Percentiles rank a stretch among this genome's conserved stretches.
Conservation (phyloP, 2,329 filamentous ascomycete genomes). For the Penicillium italicum region DNA sequence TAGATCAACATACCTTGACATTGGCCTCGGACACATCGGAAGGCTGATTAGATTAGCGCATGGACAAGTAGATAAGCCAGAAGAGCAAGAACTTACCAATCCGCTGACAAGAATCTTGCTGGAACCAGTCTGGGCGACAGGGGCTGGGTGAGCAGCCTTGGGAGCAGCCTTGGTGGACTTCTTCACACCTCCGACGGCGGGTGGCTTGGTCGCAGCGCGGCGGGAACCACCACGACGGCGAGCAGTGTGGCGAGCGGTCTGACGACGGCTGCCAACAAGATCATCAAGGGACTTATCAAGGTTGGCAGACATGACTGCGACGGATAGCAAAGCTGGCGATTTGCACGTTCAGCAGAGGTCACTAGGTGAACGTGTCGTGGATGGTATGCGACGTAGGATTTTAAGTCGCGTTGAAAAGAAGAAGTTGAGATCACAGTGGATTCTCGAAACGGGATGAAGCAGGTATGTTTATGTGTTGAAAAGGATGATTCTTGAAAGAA, state of each 20-base stretch:
- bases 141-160: conserved; percentile 61
- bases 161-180: conserved; percentile 57
- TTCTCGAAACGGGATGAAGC: neutral
- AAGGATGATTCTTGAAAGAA: conserved; percentile 1
- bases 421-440: neutral
- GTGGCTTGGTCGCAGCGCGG: conserved; percentile 51
- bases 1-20: conserved; percentile 99
- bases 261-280: conserved; percentile 76
- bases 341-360: conserved; percentile 9
- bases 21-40: conserved; percentile 93
- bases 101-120: conserved; percentile 99
- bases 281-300: conserved; percentile 96
- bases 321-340: conserved; percentile 15
- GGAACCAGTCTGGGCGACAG: conserved; percentile 61
- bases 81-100: conserved; percentile 65
- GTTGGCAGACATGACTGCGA: conserved; percentile 76
- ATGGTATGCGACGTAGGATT: neutral
- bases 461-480: neutral
- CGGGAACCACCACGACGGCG: conserved; percentile 44
- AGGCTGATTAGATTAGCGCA: conserved; percentile 64
- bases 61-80: neutral
- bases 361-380: conserved; percentile 1
- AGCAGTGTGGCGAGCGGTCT: conserved; percentile 45
- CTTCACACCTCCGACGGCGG: conserved; percentile 77
- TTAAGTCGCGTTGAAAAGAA: conserved; percentile 15